A percentile compares a stretch with the other conserved stretches of the same genome.
Conservation (phyloP, 2,329 filamentous ascomycete genomes). For the Exophiala bonariae region DNA sequence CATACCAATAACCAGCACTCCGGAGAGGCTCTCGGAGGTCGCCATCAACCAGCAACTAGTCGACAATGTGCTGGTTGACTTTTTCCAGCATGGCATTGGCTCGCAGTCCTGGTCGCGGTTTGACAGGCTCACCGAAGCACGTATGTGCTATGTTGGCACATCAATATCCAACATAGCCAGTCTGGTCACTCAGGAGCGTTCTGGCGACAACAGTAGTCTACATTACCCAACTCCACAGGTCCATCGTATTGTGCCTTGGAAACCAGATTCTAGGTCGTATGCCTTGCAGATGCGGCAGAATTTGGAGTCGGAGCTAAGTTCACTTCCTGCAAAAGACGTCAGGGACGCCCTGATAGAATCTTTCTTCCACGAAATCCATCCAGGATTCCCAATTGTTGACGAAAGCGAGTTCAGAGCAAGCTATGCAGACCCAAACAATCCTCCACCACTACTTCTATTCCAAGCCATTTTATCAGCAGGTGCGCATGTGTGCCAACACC, state of each 20-base stretch:
- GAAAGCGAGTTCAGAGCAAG: conserved; percentile 53
- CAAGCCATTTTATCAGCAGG: conserved; percentile 33
- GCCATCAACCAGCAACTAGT: conserved; percentile 2
- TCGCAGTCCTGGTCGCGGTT: conserved; percentile 4
- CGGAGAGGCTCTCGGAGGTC: neutral
- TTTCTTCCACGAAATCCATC: conserved; percentile 53
- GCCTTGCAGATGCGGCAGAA: neutral
- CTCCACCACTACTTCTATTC: conserved; percentile 31
- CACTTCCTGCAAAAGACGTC: neutral
- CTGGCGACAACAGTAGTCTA: conserved; percentile 1
- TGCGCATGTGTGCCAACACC: conserved; percentile 29
- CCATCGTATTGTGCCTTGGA: neutral
- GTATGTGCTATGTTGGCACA: conserved; percentile 4
- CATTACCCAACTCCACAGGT: neutral
- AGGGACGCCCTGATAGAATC: conserved; percentile 48
- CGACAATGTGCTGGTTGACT: conserved; percentile 1
- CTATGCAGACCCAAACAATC: conserved; percentile 49
- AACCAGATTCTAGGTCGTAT: neutral
- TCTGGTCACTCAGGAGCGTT: conserved; percentile 1
- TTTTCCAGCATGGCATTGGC: conserved; percentile 7
- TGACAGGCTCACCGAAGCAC: conserved; percentile 1
- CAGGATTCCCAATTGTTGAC: conserved; percentile 54
- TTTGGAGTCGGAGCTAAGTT: neutral
- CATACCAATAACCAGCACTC: too few species aligned
- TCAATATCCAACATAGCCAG: conserved; percentile 1